Percentiles rank a stretch among this genome's conserved stretches.
Conservation (phyloP, 768 basidiomycete species). For the Hysterangium stoloniferum region DNA sequence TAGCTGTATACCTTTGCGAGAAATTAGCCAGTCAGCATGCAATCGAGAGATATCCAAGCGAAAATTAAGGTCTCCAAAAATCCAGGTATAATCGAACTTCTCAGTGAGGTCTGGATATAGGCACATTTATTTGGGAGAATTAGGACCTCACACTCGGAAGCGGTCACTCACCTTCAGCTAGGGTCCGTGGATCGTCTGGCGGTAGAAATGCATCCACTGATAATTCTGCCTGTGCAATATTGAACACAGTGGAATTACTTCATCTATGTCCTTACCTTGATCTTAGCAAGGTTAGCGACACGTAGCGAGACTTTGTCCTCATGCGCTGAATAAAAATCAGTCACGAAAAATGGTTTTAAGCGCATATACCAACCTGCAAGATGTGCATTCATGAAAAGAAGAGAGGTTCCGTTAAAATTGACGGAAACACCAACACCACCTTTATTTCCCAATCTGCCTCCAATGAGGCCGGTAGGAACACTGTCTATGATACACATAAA, state of each 20-base stretch:
- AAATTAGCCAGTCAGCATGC: constrained; percentile 92
- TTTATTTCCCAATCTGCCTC: constrained; percentile 89
- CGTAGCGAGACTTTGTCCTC: constrained; percentile 69
- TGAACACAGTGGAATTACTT: not conserved
- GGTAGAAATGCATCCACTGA: constrained; percentile 70
- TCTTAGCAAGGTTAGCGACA: constrained; percentile 82
- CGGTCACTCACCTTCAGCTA: constrained; percentile 71
- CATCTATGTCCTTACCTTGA: constrained; percentile 47
- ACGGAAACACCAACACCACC: constrained; percentile 87
- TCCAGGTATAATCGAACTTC: constrained; percentile 81
- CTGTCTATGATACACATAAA: too few relatives aligned
- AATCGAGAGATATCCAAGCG: constrained; percentile 80
- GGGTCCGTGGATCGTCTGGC: constrained; percentile 51
- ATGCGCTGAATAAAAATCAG: constrained; percentile 38
- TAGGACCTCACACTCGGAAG: not conserved
- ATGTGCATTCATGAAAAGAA: constrained; percentile 89
- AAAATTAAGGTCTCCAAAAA: constrained; percentile 91
- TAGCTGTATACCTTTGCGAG: constrained; percentile 52
- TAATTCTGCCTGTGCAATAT: constrained; percentile 50
- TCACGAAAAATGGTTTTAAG: not conserved
- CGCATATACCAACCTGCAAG: constrained; percentile 54
- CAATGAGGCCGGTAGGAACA: constrained; percentile 85
- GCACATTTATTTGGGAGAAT: not conserved
- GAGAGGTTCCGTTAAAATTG: constrained; percentile 70
- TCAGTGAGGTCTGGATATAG: constrained; percentile 63